These are phyloP conservation scores for Eucalyptus grandis DNA, from an alignment of 345 rosid species.

Conservation along the genomic window DNA sequence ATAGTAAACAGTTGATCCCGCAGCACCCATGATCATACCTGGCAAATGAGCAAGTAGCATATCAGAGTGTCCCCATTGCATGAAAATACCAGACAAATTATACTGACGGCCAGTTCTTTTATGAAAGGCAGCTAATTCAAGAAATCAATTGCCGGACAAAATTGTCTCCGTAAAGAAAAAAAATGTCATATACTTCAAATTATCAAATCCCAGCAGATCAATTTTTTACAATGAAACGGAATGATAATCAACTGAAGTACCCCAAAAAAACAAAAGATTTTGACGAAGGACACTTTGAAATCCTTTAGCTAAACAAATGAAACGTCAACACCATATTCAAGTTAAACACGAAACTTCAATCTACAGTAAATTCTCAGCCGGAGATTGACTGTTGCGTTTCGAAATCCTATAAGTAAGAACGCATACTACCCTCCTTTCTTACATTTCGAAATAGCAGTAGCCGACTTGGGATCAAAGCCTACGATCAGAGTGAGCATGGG, in stretches of 20 bases:
- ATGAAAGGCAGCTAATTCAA: not conserved
- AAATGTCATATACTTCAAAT: not conserved
- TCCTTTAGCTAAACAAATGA: not conserved
- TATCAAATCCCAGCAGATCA: not conserved
- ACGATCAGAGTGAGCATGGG: slow-evolving; percentile 37
- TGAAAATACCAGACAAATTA: not conserved
- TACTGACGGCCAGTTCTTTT: not conserved
- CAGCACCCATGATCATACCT: slow-evolving; percentile 59
- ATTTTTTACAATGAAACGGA: not conserved
- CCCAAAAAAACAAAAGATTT: not conserved
- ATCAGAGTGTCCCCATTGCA: not conserved
- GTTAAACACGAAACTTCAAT: no score
- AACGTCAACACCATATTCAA: not conserved
- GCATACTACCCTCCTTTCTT: not conserved
- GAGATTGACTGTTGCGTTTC: not conserved
- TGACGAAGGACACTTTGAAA: no score
- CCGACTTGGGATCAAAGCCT: slow-evolving; percentile 40
- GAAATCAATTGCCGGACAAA: not conserved
- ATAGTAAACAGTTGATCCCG: slow-evolving; percentile 38
- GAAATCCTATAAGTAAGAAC: not conserved
- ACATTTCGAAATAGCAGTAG: slow-evolving; percentile 51
- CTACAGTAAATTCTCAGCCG: not conserved
- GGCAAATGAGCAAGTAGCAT: not conserved
- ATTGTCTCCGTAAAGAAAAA: not conserved
- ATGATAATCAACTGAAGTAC: not conserved